Base-by-base conservation (phyloP, 768 basidiomycete genomes). In the Amanita pallidorosea region DNA sequence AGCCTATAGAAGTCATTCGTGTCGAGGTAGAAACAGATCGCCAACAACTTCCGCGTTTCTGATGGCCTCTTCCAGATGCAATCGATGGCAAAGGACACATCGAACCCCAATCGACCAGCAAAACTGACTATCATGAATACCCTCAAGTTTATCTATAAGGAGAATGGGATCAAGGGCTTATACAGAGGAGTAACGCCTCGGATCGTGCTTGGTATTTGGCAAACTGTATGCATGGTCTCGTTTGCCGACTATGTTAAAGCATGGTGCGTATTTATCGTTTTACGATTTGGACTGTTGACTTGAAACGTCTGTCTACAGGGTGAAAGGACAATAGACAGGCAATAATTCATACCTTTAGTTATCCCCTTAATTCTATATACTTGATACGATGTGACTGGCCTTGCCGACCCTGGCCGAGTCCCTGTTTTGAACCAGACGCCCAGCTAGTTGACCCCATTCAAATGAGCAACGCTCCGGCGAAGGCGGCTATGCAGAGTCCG, bases 201-300 rank as follows among this genome's bases (percentile, higher is more conserved):
- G 53, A 90, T 99, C 60, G 96, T 81, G 55, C 81, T 99, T 54
- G 93, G 95, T 54, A 79, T 95, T 63, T 96, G 92, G 92, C 92
- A 96, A 69, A 96, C 92, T 6, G 76, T 97, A 58, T 99, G 96
- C 76, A 99, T 99, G 95, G 95, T 98, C 58, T 93, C 90, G 18
- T 85, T 97, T 56, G 93, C 94, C 17, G 94, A 97, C 69, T 93
- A 93, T 62, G 93, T 97, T 56, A 95, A 93, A 66, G 75, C 70
- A 51, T 92, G 89, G 86, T 85, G 55, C 33, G 76, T 60, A 34
- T 54, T 20, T 4, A 20, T 33, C 49, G 12, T 34, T 5, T 17
- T 20, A 17, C 7, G 15, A 17, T 42, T 11, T 9, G 27, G 15
- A 7, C 8, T 9, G 8, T 43, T 8, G 13, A 41, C 37, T 43